Conservation (phyloP, 331 rosid genomes). For the Malus hybrid region DNA sequence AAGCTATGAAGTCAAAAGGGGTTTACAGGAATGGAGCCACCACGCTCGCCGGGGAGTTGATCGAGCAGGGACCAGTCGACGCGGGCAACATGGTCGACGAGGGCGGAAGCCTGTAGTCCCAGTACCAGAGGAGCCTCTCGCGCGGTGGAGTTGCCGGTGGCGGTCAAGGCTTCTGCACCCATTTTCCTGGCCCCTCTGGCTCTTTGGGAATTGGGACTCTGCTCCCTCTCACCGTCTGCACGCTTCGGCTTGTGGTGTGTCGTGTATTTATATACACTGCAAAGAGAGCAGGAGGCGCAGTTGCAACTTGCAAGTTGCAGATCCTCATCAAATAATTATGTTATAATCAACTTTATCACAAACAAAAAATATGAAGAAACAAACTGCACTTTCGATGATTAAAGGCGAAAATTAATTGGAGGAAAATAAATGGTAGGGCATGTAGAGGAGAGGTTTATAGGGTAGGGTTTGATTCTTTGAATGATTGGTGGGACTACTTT, state of each 20-base stretch:
- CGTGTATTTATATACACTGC: slow-evolving; percentile 3
- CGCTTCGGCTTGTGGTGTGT: background rate
- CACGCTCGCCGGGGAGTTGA: slow-evolving; percentile 76
- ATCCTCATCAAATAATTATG: too few relatives aligned
- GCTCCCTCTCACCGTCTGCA: background rate
- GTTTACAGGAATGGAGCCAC: slow-evolving; percentile 76
- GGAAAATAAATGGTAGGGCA: background rate
- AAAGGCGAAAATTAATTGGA: too few relatives aligned
- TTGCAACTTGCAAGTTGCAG: background rate
- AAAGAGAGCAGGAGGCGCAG: background rate
- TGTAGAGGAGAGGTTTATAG: background rate
- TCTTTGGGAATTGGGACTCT: background rate
- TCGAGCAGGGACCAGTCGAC: slow-evolving; percentile 57
- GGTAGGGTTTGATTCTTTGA: background rate
- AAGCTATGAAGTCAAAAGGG: background rate
- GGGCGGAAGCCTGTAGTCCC: slow-evolving; percentile 83
- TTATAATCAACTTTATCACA: too few relatives aligned
- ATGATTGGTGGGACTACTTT: slow-evolving; percentile 1
- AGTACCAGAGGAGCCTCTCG: slow-evolving; percentile 51
- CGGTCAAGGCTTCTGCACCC: slow-evolving; percentile 31
- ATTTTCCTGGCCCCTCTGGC: slow-evolving; percentile 12
- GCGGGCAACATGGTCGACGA: slow-evolving; percentile 67
- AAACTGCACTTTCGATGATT: too few relatives aligned
- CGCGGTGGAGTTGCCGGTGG: background rate
- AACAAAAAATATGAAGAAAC: too few relatives aligned